Base-by-base conservation (phyloP, 139 green algal genomes). In the Tetradesmus obliquus region DNA sequence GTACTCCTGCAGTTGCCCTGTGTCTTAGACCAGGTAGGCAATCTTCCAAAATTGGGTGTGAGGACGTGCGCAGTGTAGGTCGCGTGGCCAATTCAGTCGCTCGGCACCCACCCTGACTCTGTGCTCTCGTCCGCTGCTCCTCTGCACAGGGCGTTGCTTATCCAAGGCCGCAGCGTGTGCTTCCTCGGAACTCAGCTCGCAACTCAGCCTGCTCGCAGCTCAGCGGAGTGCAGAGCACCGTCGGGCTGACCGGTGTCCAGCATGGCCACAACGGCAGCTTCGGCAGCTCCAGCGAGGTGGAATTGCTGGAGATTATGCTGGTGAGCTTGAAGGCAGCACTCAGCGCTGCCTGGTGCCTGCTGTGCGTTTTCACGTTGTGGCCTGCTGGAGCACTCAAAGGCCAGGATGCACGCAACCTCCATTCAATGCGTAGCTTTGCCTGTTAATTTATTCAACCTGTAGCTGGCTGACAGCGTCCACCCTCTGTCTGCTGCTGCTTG, bases 261-360 rank as follows among this genome's bases (percentile, higher is more conserved):
- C 84, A 88, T 79, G 71, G 84, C 57, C 84, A 79, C n/a, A 79
- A 51, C 53, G 51, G 53, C n/a, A 81, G 60, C 15, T 89, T 89
- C 66, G 87, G 87, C 15, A 91, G 74, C 55, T 91, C 87, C 6
- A 91, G 54, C 24, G 87, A 85, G 13, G n/a, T 82, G 87, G 87
- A 91, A 24, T 55, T 91, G 87, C 53, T 91, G 22, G 87, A 91
- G 45, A 91, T 91, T 32, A 91, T 91, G 69, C 51, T 76, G 87
- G 87, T 91, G 32, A 91, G 87, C 5, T 6, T n/a, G 17, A n/a
- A 24, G 66, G 17, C 66, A 76, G 66, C 66, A 3, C 66, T 0
- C 15, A 24, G 17, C 3, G 17, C 17, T 80, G 74, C 54, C 5
- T 54, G 54, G 82, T 71, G 82, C 55, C 12, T 60, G 82, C 19